Base-by-base conservation (phyloP, 2,329 filamentous ascomycete species). In the Colletotrichum orchidophilum region DNA sequence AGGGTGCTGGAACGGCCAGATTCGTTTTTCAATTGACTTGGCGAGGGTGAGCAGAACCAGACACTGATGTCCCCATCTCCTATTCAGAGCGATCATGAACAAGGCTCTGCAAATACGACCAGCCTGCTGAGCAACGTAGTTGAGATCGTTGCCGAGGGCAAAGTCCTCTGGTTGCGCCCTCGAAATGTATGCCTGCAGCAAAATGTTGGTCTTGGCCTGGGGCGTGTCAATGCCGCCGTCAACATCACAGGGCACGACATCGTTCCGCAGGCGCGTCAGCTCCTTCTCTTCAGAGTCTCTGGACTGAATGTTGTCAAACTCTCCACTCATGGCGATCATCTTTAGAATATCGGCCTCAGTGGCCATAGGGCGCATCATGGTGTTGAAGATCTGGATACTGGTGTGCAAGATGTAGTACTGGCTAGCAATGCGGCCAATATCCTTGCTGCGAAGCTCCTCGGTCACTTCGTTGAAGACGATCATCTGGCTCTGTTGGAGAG, bases 301-400 rank as follows among this genome's bases (percentile, higher is more conserved):
- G 5, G 93, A 95, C 78, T 98, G 95, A 52, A 99, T 94, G 75
- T 99, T 97, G 83, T 98, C 95, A 76, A 99, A 99, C 80, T 99
- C 96, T 74, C 95, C 95, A 79, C 95, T 97, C 93, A 96, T 95
- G 75, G 94, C 95, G 78, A 99, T 95, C 95, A 99, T 98, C 78
- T 93, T 94, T 64, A 99, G 85, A 57, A 98, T 92, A 78, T 99
- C 96, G 6, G 95, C 95, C 82, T 99, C 96, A 0, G 93, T 94
- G 11, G 94, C 92, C 29, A 91, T 89, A 1, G 94, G 92, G 63
- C 89, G 88, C 96, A 99, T 98, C 92, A 96, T 93, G 5, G 90
- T 90, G 81, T 98, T 99, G 88, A 99, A 99, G 52, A 98, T 93
- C 79, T 98, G 93, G 73, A 99, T 93, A 80, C 94, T 98, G 15